Percentiles rank a stretch among this genome's conserved stretches.
These are phyloP conservation scores for Kalanchoe fedtschenkoi DNA, from an alignment of 164 flowering plant genomes.

Conservation along the genomic window DNA sequence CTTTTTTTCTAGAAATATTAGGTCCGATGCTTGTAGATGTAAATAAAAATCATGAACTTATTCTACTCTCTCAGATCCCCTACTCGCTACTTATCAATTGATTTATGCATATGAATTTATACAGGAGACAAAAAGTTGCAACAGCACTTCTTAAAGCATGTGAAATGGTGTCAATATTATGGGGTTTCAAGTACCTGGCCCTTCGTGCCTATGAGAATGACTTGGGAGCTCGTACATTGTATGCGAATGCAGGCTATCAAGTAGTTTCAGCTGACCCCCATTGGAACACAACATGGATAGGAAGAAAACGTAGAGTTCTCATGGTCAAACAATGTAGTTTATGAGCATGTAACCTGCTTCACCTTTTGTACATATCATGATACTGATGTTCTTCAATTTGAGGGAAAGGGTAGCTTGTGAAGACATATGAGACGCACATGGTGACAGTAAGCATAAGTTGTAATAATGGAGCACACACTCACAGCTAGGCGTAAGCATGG, in stretches of 20 bases:
- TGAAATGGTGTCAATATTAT: conserved; percentile 35
- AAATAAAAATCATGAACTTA: too few relatives aligned
- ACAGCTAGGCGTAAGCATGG: too few relatives aligned
- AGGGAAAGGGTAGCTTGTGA: too few relatives aligned
- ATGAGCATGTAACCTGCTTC: not conserved
- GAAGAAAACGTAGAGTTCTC: conserved; percentile 60
- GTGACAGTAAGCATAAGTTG: too few relatives aligned
- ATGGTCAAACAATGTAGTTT: conserved; percentile 40
- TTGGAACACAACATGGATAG: conserved; percentile 67
- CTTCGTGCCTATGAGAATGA: conserved; percentile 80
- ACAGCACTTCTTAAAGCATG: conserved; percentile 73
- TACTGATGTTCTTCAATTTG: too few relatives aligned
- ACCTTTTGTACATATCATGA: not conserved
- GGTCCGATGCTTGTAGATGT: too few relatives aligned
- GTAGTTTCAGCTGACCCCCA: conserved; percentile 56
- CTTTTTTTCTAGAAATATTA: too few relatives aligned
- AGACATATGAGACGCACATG: too few relatives aligned
- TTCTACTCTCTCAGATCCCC: too few relatives aligned
- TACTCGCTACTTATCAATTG: too few relatives aligned
- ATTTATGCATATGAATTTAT: too few relatives aligned
- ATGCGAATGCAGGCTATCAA: conserved; percentile 58
- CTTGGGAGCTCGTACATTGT: conserved; percentile 53
- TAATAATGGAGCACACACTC: too few relatives aligned
- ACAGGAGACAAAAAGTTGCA: conserved; percentile 71
- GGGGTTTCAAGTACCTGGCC: conserved; percentile 66